Evolutionary conservation across 768 basidiomycete genomes (phyloP).

Genomic region (Ephemerocybe angulata): DNA sequence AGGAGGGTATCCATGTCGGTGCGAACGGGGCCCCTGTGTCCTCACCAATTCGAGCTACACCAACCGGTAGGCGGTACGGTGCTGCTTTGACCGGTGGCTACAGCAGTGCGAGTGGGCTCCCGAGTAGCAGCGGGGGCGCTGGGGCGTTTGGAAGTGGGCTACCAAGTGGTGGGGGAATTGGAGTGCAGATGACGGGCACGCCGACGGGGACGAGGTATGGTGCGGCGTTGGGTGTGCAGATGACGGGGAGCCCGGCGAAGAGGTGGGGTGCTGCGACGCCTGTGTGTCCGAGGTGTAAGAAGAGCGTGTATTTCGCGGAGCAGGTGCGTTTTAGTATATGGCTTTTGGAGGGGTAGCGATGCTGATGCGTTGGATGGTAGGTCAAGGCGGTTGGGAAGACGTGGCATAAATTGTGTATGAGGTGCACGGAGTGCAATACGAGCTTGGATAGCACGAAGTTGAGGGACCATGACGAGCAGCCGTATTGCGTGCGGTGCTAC

Average conservation of each 20-base stretch:
- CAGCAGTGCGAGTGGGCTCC: not conserved
- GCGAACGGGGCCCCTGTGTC: no score
- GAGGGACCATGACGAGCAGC: conserved; percentile 72
- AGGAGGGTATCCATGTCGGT: conserved; percentile 23
- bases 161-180: conserved; percentile 15
- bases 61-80: conserved; percentile 70
- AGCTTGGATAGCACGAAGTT: conserved; percentile 68
- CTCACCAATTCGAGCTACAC: conserved; percentile 14
- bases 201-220: conserved; percentile 3
- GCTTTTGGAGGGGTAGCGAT: not conserved
- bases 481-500: conserved; percentile 71
- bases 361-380: conserved; percentile 31
- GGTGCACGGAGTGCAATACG: conserved; percentile 71
- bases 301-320: conserved; percentile 84
- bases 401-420: conserved; percentile 72
- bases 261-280: conserved; percentile 60
- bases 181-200: conserved; percentile 30
- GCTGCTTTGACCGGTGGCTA: conserved; percentile 39
- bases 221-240: conserved; percentile 2
- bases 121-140: no score
- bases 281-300: conserved; percentile 62
- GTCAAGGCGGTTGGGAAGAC: conserved; percentile 80
- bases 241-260: conserved; percentile 34
- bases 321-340: conserved; percentile 42
- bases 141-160: no score